Conservation (phyloP, 2,329 filamentous ascomycete species). For the Colletotrichum trifolii region DNA sequence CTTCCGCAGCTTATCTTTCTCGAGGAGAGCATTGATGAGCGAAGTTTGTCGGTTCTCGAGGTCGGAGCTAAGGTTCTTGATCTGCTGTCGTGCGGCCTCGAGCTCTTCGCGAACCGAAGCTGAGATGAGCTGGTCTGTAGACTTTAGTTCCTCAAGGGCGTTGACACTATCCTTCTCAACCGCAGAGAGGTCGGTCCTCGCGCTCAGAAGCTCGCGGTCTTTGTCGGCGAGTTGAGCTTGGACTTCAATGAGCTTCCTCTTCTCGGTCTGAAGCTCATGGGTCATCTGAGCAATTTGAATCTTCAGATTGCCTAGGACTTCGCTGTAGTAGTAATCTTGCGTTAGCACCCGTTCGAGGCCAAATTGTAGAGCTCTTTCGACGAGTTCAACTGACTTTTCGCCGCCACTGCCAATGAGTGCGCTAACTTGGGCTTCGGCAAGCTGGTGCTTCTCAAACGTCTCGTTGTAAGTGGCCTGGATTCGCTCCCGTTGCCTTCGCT, state of each 20-base stretch:
- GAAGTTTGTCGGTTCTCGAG: conserved; percentile 68
- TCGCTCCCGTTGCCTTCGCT: conserved; percentile 60
- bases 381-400: conserved; percentile 64
- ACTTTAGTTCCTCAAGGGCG: conserved; percentile 68
- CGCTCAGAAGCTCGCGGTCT: conserved; percentile 65
- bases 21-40: conserved; percentile 68
- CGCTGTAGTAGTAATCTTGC: conserved; percentile 59
- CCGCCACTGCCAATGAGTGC: conserved; percentile 59
- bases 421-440: conserved; percentile 68
- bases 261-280: conserved; percentile 52
- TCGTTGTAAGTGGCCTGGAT: conserved; percentile 67
- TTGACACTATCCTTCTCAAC: conserved; percentile 65
- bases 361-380: conserved; percentile 39
- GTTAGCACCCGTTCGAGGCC: conserved; percentile 52
- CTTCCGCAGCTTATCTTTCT: conserved; percentile 70
- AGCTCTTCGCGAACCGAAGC: conserved; percentile 69
- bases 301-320: conserved; percentile 62
- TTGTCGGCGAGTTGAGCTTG: conserved; percentile 62
- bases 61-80: conserved; percentile 61
- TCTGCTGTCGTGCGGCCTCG: conserved; percentile 63
- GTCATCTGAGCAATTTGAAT: conserved; percentile 61
- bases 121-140: conserved; percentile 68
- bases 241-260: conserved; percentile 48
- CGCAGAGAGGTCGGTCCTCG: conserved; percentile 64
- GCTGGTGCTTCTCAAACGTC: conserved; percentile 67